phyloP scores from a whole-genome alignment of 2,329 filamentous ascomycete genomes.

The Aspergillus sp. region DNA sequence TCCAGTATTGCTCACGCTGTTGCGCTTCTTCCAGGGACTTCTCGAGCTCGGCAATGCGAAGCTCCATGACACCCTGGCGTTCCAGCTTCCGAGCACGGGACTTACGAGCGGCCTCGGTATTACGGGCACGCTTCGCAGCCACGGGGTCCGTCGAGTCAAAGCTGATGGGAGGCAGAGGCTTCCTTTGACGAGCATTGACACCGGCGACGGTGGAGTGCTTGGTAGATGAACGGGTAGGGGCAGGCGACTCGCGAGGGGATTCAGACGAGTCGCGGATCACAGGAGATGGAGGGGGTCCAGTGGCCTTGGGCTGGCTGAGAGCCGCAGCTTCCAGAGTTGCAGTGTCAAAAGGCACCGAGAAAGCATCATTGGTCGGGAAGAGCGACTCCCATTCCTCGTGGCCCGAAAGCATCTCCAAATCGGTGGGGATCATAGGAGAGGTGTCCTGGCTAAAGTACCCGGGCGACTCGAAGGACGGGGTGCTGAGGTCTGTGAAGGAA shows the following conservation, averaged over 20 bases:
- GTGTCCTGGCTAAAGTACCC: slow-evolving; percentile 66
- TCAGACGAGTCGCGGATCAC: slow-evolving; percentile 34
- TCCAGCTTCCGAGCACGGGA: slow-evolving; percentile 82
- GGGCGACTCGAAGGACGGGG: slow-evolving; percentile 74
- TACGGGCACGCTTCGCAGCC: slow-evolving; percentile 90
- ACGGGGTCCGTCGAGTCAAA: slow-evolving; percentile 68
- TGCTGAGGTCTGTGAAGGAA: slow-evolving; percentile 78
- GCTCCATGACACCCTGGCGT: slow-evolving; percentile 69
- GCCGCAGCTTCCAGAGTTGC: slow-evolving; percentile 26
- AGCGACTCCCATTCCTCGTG: slow-evolving; percentile 67
- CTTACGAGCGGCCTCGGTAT: slow-evolving; percentile 89
- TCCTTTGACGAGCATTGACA: slow-evolving; percentile 69
- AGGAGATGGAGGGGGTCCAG: slow-evolving; percentile 15
- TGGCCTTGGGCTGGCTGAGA: slow-evolving; percentile 12
- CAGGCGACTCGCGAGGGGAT: slow-evolving; percentile 33
- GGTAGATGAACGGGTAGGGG: slow-evolving; percentile 42
- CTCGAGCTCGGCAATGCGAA: slow-evolving; percentile 65
- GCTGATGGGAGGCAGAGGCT: slow-evolving; percentile 73
- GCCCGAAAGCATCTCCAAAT: slow-evolving; percentile 50
- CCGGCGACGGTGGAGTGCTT: slow-evolving; percentile 68
- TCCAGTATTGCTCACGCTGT: slow-evolving; percentile 35
- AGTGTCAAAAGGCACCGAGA: slow-evolving; percentile 22
- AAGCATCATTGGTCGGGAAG: slow-evolving; percentile 26
- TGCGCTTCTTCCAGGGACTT: slow-evolving; percentile 34
- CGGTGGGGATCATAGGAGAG: slow-evolving; percentile 68